A percentile compares a stretch with the other conserved stretches of the same genome.
phyloP scores from a whole-genome alignment of 345 rosid species.

The Gossypium ekmanianum region DNA sequence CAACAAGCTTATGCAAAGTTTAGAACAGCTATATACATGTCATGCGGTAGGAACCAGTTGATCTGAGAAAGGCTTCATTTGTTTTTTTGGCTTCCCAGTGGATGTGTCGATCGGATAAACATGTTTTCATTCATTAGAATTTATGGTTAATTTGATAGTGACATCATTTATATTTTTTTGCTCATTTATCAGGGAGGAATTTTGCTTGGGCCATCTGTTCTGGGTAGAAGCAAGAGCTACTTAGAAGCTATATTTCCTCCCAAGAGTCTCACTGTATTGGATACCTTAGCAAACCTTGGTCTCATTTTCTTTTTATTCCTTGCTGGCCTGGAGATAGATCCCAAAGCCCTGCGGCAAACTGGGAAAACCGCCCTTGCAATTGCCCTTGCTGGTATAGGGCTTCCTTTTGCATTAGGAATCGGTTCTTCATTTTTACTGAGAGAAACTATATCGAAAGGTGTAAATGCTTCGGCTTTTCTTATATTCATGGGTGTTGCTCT shows the following conservation, averaged over 20 bases:
- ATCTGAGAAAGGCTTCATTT: background rate
- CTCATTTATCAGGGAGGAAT: conserved; percentile 53
- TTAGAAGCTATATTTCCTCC: conserved; percentile 51
- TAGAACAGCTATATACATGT: background rate
- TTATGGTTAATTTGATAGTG: background rate
- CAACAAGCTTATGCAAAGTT: background rate
- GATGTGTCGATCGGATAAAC: background rate
- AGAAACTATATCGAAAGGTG: conserved; percentile 15
- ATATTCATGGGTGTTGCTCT: conserved; percentile 84
- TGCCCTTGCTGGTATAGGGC: conserved; percentile 61
- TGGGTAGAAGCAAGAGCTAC: conserved; percentile 52
- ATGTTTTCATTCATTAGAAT: background rate
- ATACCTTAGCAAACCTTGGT: conserved; percentile 68
- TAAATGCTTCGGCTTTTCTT: conserved; percentile 41
- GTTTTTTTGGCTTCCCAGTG: background rate
- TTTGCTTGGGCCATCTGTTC: conserved; percentile 70
- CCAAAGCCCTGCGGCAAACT: conserved; percentile 44
- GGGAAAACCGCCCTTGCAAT: conserved; percentile 61
- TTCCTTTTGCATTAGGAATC: conserved; percentile 65
- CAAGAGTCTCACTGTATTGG: conserved; percentile 58
- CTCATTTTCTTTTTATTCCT: conserved; percentile 71
- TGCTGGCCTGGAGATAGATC: conserved; percentile 67
- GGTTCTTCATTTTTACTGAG: conserved; percentile 51
- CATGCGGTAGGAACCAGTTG: background rate
- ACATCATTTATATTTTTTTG: background rate